Conservation (phyloP, 2,329 filamentous ascomycete species). For the Trichoderma cornu-damae region DNA sequence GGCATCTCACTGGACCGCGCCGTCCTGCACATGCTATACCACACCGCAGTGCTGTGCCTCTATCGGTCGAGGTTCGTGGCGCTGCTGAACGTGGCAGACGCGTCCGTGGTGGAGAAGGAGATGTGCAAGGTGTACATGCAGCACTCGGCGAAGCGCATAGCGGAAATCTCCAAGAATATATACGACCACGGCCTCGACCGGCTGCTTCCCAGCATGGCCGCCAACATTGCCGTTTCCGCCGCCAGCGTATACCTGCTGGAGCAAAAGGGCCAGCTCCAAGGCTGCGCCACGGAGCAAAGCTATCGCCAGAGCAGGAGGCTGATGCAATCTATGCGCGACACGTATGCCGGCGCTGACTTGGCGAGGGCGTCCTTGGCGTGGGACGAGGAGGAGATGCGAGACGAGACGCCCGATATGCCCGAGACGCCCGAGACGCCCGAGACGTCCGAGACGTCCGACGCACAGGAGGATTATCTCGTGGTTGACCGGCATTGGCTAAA, state of each 20-base stretch:
- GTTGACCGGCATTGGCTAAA: constrained; percentile 4
- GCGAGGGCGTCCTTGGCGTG: background rate
- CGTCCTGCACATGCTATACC: constrained; percentile 10
- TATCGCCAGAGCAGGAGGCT: constrained; percentile 9
- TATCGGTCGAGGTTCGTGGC: constrained; percentile 7
- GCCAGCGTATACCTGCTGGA: constrained; percentile 8
- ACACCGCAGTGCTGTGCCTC: constrained; percentile 9
- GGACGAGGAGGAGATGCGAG: background rate
- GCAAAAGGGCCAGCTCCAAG: constrained; percentile 10
- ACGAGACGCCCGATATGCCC: background rate
- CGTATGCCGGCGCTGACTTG: constrained; percentile 10
- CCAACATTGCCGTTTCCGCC: constrained; percentile 1
- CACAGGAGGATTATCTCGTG: constrained; percentile 4
- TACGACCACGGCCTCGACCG: constrained; percentile 5
- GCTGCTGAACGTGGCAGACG: background rate
- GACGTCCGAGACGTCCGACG: background rate
- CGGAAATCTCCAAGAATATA: background rate
- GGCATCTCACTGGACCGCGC: constrained; percentile 11
- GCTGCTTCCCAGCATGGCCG: constrained; percentile 4
- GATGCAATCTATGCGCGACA: constrained; percentile 14
- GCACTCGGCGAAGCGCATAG: constrained; percentile 11
- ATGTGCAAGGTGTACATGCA: constrained; percentile 14
- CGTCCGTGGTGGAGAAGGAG: constrained; percentile 8
- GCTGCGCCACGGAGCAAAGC: constrained; percentile 7
- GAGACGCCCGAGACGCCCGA: too few species aligned